Percentiles rank a stretch among this genome's conserved stretches.
phyloP scores from a whole-genome alignment of 306 rosid genomes.

The Delonix regia region DNA sequence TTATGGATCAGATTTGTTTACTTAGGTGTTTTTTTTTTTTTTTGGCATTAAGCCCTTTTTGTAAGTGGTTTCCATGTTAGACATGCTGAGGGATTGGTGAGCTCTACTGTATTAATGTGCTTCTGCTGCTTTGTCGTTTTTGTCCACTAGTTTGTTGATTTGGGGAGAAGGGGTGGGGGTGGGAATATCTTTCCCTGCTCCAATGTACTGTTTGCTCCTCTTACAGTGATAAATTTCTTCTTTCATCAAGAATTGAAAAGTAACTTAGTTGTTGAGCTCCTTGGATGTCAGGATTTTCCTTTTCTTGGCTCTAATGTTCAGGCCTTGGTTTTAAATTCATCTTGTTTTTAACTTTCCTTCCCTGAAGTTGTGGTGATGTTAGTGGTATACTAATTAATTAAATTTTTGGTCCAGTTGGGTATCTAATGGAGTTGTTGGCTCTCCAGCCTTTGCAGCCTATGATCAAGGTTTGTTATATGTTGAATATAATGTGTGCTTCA shows the following conservation, averaged over 20 bases:
- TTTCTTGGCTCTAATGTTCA: neutral
- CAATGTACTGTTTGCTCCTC: neutral
- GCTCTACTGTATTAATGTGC: neutral
- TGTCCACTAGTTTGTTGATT: neutral
- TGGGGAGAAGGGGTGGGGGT: too few relatives aligned
- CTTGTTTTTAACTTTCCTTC: neutral
- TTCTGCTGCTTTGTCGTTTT: neutral
- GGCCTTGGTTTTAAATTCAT: neutral
- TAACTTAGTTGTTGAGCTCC: conserved; percentile 1
- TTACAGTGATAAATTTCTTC: neutral
- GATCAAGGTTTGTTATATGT: conserved; percentile 77
- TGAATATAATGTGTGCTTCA: conserved; percentile 8
- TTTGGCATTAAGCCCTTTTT: neutral
- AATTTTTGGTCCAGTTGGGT: conserved; percentile 73
- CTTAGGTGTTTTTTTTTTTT: neutral
- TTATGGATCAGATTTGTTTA: neutral
- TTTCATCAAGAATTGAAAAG: neutral
- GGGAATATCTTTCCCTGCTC: neutral
- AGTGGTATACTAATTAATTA: conserved; percentile 7
- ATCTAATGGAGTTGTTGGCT: conserved; percentile 95
- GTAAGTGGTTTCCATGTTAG: neutral
- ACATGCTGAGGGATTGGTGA: neutral
- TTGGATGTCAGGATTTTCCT: neutral
- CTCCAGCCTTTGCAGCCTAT: conserved; percentile 97
- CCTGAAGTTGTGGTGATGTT: neutral